These are phyloP conservation scores for Hansenula lynferdii DNA, from an alignment of 1,139 yeast species.

Conservation along the genomic window DNA sequence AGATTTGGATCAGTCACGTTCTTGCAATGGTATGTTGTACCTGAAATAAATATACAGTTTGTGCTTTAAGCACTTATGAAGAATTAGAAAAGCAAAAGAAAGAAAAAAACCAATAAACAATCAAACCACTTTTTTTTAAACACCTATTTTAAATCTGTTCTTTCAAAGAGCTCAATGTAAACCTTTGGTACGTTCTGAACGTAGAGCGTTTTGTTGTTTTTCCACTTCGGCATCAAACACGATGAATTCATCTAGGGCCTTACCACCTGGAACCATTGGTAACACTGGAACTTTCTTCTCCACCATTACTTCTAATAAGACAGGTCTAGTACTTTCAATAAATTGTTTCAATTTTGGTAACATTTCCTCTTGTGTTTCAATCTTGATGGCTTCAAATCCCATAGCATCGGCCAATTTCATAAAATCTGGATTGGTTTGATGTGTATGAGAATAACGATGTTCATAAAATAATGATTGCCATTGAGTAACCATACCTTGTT, in stretches of 20 bases:
- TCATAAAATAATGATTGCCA: constrained; percentile 98
- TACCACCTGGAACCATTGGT: constrained; percentile 98
- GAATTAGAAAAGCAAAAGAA: too few relatives aligned
- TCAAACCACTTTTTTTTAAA: neutral
- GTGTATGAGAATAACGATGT: constrained; percentile 95
- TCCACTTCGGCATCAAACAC: constrained; percentile 79
- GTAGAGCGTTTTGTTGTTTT: constrained; percentile 56
- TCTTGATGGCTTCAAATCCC: constrained; percentile 83
- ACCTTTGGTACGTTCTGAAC: constrained; percentile 34
- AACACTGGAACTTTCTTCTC: constrained; percentile 97
- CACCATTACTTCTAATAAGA: constrained; percentile 82
- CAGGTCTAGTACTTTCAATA: constrained; percentile 69
- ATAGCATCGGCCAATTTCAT: constrained; percentile 90
- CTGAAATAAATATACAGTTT: too few relatives aligned
- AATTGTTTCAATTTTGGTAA: constrained; percentile 62
- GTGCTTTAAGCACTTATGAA: too few relatives aligned
- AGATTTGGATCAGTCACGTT: too few relatives aligned
- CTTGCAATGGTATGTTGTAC: too few relatives aligned
- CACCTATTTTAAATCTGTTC: too few relatives aligned
- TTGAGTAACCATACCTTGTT: constrained; percentile 99
- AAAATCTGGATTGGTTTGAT: constrained; percentile 91
- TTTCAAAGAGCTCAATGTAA: constrained; percentile 22
- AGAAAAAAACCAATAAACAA: neutral
- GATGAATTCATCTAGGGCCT: constrained; percentile 89
- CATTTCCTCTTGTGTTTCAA: constrained; percentile 63